Base-by-base conservation (phyloP, 306 rosid genomes). In the Cicer cuneatum region DNA sequence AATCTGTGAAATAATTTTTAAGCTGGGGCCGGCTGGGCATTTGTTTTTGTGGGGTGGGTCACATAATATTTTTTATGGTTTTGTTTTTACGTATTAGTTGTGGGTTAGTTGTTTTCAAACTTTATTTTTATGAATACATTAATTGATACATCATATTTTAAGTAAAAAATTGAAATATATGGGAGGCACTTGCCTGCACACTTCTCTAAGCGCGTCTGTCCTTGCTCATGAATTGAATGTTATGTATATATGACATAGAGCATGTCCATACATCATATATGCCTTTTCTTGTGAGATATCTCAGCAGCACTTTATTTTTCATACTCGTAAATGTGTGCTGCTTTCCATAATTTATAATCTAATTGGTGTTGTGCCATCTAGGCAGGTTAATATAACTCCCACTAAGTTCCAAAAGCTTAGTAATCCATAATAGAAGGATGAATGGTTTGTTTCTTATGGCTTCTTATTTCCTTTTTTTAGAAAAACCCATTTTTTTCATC, bases 361-460 rank as follows among this genome's bases (percentile, higher is more conserved):
- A 61, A 61, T 47, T 52, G 41, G 42, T 66, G 66, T 15, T 61
- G 11, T 66, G 7, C 48, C 56, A 35, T 48, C 49, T 62, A 14
- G 39, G 54, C 39, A 29, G 74, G 51, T 59, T 69, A 77, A 52
- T 78, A 10, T 40, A 63, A 63, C 66, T 51, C 71, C 83, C 74
- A 74, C 77, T 38, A 58, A 42, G 56, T 69, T 58, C 19, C 42
- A 47, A 67, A 66, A 67, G 58, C 33, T 67, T n/a, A 29, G n/a
- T 67, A 18, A 29, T 67, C 72, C 13, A 5, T 46, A 51, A 33
- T 35, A 69, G n/a, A 69, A 51, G 62, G 51, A 16, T 38, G 64
- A 18, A 7, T 29, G 9, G 48, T 52, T 52, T 69, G 60, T 69
- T 51, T 51, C 16, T 35, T 51, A 9, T 69, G 58, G 58, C 58